phyloP scores from a whole-genome alignment of 2,329 filamentous ascomycete species.

The Venturia oleaginea region DNA sequence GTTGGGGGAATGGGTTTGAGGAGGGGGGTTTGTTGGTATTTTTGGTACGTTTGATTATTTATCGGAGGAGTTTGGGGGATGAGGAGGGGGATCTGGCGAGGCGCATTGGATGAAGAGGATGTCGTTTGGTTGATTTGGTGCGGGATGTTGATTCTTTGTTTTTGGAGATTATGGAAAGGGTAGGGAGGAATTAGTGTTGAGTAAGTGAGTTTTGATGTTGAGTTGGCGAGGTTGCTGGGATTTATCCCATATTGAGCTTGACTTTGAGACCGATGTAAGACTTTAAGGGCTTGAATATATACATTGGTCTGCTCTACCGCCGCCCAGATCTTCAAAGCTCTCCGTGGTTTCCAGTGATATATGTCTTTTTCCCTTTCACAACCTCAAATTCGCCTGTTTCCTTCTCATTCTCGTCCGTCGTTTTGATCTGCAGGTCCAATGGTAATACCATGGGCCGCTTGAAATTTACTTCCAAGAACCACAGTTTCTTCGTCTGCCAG shows the following conservation, averaged over 20 bases:
- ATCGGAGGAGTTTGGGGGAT: background rate
- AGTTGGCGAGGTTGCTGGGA: too few relatives aligned
- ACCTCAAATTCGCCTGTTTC: background rate
- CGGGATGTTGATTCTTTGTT: background rate
- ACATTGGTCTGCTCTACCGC: too few relatives aligned
- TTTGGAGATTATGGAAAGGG: background rate
- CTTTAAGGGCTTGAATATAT: too few relatives aligned
- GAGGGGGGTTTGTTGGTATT: background rate
- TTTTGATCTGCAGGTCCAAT: background rate
- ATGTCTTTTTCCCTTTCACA: background rate
- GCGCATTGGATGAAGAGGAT: too few relatives aligned
- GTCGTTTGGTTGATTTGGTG: background rate
- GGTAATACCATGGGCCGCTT: background rate
- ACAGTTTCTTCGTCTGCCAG: background rate
- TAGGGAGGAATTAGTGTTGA: background rate
- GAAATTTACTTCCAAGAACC: background rate
- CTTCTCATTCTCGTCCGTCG: background rate
- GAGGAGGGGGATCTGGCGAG: constrained; percentile 1
- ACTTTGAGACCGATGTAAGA: too few relatives aligned
- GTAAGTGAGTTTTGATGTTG: too few relatives aligned
- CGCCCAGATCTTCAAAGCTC: background rate
- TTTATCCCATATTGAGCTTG: too few relatives aligned
- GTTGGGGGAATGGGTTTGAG: background rate
- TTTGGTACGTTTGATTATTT: too few relatives aligned
- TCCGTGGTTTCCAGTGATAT: background rate